A percentile compares a stretch with the other conserved stretches of the same genome.
Evolutionary conservation across 2,329 filamentous ascomycete genomes (phyloP).

Genomic region (Akanthomyces uredinophilus): DNA sequence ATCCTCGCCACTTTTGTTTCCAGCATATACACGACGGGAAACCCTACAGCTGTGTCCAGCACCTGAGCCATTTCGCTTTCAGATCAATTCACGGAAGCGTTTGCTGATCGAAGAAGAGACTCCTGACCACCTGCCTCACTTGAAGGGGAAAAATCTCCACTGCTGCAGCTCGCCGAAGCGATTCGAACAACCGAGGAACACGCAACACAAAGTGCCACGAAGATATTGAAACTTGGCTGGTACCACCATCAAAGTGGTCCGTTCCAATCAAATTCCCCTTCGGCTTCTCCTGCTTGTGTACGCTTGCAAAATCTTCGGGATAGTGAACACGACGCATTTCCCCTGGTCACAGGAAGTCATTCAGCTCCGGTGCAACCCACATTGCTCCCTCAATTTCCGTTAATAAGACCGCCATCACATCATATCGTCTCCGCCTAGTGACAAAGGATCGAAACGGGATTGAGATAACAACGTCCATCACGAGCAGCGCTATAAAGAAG

Average conservation of each 20-base stretch:
- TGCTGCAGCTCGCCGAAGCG: slow-evolving; percentile 6
- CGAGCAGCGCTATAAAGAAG: neutral
- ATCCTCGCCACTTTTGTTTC: neutral
- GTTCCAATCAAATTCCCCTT: slow-evolving; percentile 10
- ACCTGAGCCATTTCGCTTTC: neutral
- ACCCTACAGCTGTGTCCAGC: neutral
- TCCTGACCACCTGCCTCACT: neutral
- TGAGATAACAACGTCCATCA: neutral
- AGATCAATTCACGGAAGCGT: neutral
- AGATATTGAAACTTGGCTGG: slow-evolving; percentile 8
- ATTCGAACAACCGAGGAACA: slow-evolving; percentile 9
- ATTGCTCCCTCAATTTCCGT: neutral
- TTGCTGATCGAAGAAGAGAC: neutral
- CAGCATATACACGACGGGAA: neutral
- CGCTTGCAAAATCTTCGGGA: neutral
- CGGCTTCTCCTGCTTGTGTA: neutral
- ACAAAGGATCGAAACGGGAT: neutral
- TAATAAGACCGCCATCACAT: neutral
- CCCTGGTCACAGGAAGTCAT: neutral
- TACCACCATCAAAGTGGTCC: neutral
- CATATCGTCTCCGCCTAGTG: neutral
- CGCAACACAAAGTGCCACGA: slow-evolving; percentile 10
- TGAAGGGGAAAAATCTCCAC: neutral
- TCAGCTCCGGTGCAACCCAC: neutral
- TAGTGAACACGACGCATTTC: neutral